Base-by-base conservation (phyloP, 192 early-diverging fungal genomes). In the Coemansia umbellata region DNA sequence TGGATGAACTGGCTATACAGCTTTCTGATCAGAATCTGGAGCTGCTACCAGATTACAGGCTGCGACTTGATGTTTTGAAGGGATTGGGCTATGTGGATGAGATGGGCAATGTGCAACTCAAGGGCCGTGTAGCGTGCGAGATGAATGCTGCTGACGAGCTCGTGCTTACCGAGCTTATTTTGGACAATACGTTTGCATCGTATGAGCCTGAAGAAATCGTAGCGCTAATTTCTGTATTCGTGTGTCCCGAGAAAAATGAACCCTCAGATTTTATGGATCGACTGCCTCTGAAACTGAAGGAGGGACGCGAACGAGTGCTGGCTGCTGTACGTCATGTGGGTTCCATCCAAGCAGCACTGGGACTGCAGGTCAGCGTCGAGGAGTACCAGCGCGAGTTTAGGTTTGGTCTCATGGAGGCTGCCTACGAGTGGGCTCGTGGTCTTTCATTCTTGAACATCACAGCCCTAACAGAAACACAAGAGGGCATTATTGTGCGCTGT, bases 351-450 rank as follows among this genome's bases (percentile, higher is more conserved):
- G 68, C 77, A 11, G 74, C 66, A 5, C 87, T 82, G 57, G 90
- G 90, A 2, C 66, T 97, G 23, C 65, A 66, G 2, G 33, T 79
- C 24, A 68, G 62, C 43, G 47, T 68, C 2, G 74, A 77, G 18
- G 74, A 70, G 53, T 69, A 69, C 48, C 49, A 55, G 51, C 65
- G 71, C 40, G 75, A 73, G 65, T 66, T 98, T 45, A 75, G 85
- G 40, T 93, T 94, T 75, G 92, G 91, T 2, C 72, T 99, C 43
- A 90, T 95, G 17, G 92, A 99, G 69, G 96, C 93, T 5, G 93
- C 95, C 1, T 94, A 99, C 70, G 94, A 97, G 73, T 99, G 94
- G 96, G 96, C 94, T 11, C 73, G 84, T n/a, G 92, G 92, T 9
- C 78, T 92, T 78, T 79, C 84, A 8, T 98, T 98, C 74, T 87